These are phyloP conservation scores for Fusarium lateritium DNA, from an alignment of 2,329 filamentous ascomycete genomes.

Conservation along the genomic window DNA sequence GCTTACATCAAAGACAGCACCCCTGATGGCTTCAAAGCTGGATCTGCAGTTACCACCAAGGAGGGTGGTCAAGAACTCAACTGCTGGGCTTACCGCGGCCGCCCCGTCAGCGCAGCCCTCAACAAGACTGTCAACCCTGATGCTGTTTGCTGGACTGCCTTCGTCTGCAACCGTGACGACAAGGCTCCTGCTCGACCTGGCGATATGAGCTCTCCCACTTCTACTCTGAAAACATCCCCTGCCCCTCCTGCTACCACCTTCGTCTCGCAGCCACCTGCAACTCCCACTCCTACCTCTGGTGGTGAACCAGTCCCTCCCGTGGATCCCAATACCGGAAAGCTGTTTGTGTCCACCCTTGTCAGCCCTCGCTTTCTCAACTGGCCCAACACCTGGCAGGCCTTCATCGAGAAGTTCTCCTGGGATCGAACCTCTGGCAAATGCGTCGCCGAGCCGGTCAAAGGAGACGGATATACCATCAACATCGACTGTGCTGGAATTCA, in stretches of 20 bases:
- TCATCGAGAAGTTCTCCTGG: slow-evolving; percentile 60
- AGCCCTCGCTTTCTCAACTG: slow-evolving; percentile 59
- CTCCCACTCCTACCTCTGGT: slow-evolving; percentile 38
- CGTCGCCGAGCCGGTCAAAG: slow-evolving; percentile 52
- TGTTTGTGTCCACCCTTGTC: slow-evolving; percentile 53
- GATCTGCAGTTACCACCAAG: slow-evolving; percentile 58
- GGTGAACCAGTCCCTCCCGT: slow-evolving; percentile 52
- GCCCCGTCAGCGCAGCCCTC: slow-evolving; percentile 56
- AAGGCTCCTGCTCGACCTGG: slow-evolving; percentile 53
- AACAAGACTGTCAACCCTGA: slow-evolving; percentile 57
- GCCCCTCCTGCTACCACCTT: slow-evolving; percentile 54
- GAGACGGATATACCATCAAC: slow-evolving; percentile 56
- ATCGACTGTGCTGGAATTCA: slow-evolving; percentile 56
- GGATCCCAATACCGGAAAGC: slow-evolving; percentile 49
- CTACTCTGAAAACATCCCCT: slow-evolving; percentile 52
- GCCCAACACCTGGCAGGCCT: slow-evolving; percentile 57
- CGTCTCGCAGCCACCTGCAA: slow-evolving; percentile 50
- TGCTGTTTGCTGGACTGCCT: slow-evolving; percentile 58
- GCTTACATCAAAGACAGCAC: slow-evolving; percentile 60
- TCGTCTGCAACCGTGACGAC: slow-evolving; percentile 58
- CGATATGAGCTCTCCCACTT: slow-evolving; percentile 56
- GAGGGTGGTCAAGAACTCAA: slow-evolving; percentile 57
- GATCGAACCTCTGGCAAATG: slow-evolving; percentile 56
- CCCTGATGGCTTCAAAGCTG: slow-evolving; percentile 58
- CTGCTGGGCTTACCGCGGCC: slow-evolving; percentile 61